Evolutionary conservation across 768 basidiomycete species (phyloP), one percentile per base, ranked within the genome.

Genomic region (Amanita exitialis): DNA sequence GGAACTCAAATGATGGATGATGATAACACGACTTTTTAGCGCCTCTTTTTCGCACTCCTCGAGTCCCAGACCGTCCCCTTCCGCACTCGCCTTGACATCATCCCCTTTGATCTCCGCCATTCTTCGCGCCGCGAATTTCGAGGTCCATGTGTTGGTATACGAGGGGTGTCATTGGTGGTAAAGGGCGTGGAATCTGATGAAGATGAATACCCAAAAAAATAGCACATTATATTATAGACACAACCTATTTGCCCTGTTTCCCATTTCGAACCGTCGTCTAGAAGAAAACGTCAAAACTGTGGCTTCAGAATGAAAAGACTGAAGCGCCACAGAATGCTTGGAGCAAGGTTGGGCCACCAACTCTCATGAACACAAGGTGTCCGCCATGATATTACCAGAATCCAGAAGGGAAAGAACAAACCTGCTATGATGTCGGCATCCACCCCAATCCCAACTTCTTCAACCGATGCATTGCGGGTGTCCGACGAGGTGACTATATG

Each of bases 101-200:
- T 60, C 27, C 91, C 91, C 62, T 91, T 94, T 20, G 90, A 83
- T 51, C 68, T 68, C 62, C 90, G 71, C 91, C 91, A 94, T 56
- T 80, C 73, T 62, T 91, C 90, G 55, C 87, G 74, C 53, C 91
- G 72, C 44, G 87, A 86, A 45, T 74, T 71, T 28, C 90, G 79
- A 2, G 83, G 77, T 10, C 90, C 91, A 58, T 92, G 88, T 2
- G 91, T 94, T 7, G 90, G 92, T 55, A 92, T 73, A 18, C 62
- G 63, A 44, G 62, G 64, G 21, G 64, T 49, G 46, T 88, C 83
- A 13, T 13, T 2, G 4, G 12, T 12, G 10, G 32, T 1, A 37
- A 82, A 60, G 47, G 70, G 68, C 80, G 83, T 84, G 3, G 68
- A 65, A 54, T 78, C 81, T 75, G 57, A 45, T 52, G 39, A 50